A percentile compares a stretch with the other conserved stretches of the same genome.
These are phyloP conservation scores for Coemansia asiatica DNA, from an alignment of 192 early-diverging fungal genomes.

Conservation along the genomic window DNA sequence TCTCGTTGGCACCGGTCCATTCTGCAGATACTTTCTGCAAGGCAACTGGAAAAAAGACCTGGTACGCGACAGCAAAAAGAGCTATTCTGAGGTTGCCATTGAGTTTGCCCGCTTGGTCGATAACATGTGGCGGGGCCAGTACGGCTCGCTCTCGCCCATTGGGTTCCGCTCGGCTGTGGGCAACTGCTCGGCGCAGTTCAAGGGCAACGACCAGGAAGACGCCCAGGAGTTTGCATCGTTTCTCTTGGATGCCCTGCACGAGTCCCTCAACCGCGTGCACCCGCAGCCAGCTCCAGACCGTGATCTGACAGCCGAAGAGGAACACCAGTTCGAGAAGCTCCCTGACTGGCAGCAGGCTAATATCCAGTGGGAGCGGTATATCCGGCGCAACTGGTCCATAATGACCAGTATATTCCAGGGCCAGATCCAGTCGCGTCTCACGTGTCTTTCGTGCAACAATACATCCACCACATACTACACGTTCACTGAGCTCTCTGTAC, in stretches of 20 bases:
- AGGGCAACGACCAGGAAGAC: constrained; percentile 91
- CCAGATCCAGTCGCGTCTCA: constrained; percentile 50
- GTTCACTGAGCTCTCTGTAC: constrained; percentile 90
- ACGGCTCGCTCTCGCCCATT: constrained; percentile 73
- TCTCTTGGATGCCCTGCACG: constrained; percentile 87
- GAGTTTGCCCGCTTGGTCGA: constrained; percentile 77
- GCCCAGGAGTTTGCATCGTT: constrained; percentile 94
- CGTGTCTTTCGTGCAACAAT: constrained; percentile 37
- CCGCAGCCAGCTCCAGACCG: constrained; percentile 43
- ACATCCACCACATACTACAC: constrained; percentile 73
- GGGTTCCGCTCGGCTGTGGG: constrained; percentile 76
- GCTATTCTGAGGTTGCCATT: constrained; percentile 69
- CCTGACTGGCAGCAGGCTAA: constrained; percentile 61
- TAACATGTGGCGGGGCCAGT: constrained; percentile 80
- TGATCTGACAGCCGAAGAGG: constrained; percentile 50
- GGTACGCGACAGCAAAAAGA: constrained; percentile 56
- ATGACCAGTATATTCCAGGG: constrained; percentile 91
- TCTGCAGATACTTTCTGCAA: constrained; percentile 71
- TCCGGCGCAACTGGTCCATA: constrained; percentile 73
- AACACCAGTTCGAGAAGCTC: constrained; percentile 66
- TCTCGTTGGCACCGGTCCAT: constrained; percentile 67
- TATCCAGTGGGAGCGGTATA: constrained; percentile 77
- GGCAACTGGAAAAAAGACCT: constrained; percentile 54
- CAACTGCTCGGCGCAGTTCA: constrained; percentile 78
- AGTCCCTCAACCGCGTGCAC: constrained; percentile 79